These are phyloP conservation scores for Talaromyces sp. DNA, from an alignment of 2,329 filamentous ascomycete genomes.

Conservation along the genomic window DNA sequence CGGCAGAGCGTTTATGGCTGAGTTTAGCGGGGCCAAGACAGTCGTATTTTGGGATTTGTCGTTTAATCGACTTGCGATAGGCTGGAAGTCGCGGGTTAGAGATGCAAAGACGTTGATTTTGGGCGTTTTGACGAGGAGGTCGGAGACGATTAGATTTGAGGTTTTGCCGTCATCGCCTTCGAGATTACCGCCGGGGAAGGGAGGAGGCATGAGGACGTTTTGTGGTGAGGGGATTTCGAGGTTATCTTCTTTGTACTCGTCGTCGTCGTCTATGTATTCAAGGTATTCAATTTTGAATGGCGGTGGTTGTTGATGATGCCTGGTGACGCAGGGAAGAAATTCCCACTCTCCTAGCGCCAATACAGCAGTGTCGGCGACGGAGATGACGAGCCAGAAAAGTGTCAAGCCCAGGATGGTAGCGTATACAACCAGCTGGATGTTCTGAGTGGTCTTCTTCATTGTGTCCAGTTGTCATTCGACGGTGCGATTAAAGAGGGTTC, in stretches of 20 bases:
- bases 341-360: conserved; percentile 5
- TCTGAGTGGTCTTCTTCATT: conserved; percentile 9
- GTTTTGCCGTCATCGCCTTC: conserved; percentile 21
- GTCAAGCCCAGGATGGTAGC: conserved; percentile 3
- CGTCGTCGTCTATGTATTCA: not conserved
- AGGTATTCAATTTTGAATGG: not conserved
- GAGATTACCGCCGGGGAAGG: not conserved
- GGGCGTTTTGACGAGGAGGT: conserved; percentile 75
- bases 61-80: conserved; percentile 64
- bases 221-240: not conserved
- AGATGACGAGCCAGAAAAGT: conserved; percentile 6
- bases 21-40: conserved; percentile 81
- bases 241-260: not conserved
- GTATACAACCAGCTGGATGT: conserved; percentile 10
- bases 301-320: not conserved
- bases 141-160: conserved; percentile 64
- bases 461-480: not conserved
- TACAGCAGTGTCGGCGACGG: conserved; percentile 4
- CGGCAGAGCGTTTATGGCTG: conserved; percentile 68
- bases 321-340: not conserved
- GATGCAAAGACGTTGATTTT: conserved; percentile 79
- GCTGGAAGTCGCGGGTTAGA: conserved; percentile 68
- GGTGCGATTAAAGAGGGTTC: not conserved
- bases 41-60: conserved; percentile 66
- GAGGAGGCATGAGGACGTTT: conserved; percentile 21